Conservation (phyloP, 441 rosid genomes). For the Erodium trifolium region DNA sequence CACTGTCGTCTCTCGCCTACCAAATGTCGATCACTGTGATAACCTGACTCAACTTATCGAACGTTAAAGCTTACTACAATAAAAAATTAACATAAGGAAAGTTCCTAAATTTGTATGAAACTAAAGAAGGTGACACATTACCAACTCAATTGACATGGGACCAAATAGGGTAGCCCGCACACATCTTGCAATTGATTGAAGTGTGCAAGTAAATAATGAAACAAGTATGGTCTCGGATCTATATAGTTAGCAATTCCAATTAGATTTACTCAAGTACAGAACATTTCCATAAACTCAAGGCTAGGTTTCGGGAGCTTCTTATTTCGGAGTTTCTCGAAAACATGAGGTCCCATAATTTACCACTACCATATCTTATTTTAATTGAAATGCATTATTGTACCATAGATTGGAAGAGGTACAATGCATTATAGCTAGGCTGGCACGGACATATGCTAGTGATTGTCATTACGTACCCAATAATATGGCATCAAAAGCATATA, state of each 20-base stretch:
- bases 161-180: neutral
- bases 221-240: neutral
- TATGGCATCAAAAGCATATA: no score
- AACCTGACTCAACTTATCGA: no score
- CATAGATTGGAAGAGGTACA: no score
- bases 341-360: neutral
- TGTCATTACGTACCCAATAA: no score
- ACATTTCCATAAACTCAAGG: neutral
- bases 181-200: no score
- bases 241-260: neutral
- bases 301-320: neutral
- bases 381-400: neutral
- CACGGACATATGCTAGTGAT: no score
- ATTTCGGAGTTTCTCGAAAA: neutral
- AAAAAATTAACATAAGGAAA: no score
- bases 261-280: neutral
- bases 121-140: neutral
- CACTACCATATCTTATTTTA: neutral
- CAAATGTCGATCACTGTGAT: no score
- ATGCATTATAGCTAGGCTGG: no score
- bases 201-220: neutral
- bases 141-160: neutral
- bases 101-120: no score
- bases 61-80: no score
- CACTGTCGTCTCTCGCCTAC: no score